Evolutionary conservation across 805 yeast genomes (phyloP).

Genomic region (Lachancea nothofagi): DNA sequence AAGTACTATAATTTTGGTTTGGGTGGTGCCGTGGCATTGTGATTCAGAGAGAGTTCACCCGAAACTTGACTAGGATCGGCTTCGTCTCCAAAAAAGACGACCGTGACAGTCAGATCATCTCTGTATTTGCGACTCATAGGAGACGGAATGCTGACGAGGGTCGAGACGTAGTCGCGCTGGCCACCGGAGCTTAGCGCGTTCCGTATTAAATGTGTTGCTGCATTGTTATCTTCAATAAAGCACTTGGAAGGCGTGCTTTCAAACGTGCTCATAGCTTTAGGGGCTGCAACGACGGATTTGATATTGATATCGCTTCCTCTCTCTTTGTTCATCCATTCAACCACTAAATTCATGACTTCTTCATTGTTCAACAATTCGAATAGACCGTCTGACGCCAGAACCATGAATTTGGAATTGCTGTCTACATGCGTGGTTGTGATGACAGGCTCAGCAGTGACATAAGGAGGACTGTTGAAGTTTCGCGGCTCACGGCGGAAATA

Average conservation of each 20-base stretch:
- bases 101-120: conserved; percentile 94
- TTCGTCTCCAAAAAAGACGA: conserved; percentile 79
- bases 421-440: conserved; percentile 73
- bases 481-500: conserved; percentile 77
- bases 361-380: conserved; percentile 89
- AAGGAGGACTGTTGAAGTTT: conserved; percentile 82
- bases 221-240: conserved; percentile 77
- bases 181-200: conserved; percentile 91
- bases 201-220: conserved; percentile 86
- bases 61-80: conserved; percentile 26
- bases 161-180: conserved; percentile 77
- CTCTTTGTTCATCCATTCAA: conserved; percentile 83
- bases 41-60: conserved; percentile 22
- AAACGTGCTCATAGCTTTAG: too few relatives aligned
- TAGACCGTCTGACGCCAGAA: conserved; percentile 90
- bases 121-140: conserved; percentile 89
- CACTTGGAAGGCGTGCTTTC: conserved; percentile 39
- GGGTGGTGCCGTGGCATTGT: conserved; percentile 25
- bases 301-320: conserved; percentile 20
- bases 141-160: conserved; percentile 84
- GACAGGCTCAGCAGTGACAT: conserved; percentile 95
- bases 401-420: conserved; percentile 74
- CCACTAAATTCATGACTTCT: conserved; percentile 87
- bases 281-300: conserved; percentile 57
- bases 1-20: conserved; percentile 22